Evolutionary conservation across 345 rosid genomes (phyloP), one percentile per base, ranked within the genome.

Genomic region (Eucalyptus polyanthemos): DNA sequence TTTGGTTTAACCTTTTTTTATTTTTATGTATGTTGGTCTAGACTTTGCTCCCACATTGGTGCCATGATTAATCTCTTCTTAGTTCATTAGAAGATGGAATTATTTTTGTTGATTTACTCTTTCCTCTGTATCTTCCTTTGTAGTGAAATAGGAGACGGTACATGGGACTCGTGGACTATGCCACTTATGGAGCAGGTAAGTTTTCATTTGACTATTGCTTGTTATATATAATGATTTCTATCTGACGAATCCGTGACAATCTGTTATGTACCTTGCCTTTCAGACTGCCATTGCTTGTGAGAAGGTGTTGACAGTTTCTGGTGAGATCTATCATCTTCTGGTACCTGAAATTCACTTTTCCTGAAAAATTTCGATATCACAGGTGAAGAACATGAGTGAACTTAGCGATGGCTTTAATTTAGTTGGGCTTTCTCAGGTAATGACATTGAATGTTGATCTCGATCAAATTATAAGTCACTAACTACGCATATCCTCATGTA

Each of bases 121-220:
- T 22, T 87, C 76, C 12, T 42, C n/a, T 12, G 13, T 80, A 50
- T 87, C 37, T 87, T 42, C 14, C 34, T 54, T 47, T 89, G 83
- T 90, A 97, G 99, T 88, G 97, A 96, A 91, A 97, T 96, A 91
- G 99, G 99, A 89, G 96, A 96, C 56, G 99, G 99, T 86, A 51
- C 95, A 15, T 97, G 97, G 99, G 98, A 97, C 92, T 97, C 99
- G 40, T 97, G 99, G 98, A 93, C 95, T 19, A 93, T 96, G 95
- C 99, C 99, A 22, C 97, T 97, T 40, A 80, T 87, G 10, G 95
- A 96, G 67, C 99, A 97, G 96, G 99, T 96, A 58, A 93, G 53
- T 24, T 16, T 13, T 25, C 85, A 37, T 54, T 44, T 90, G 58
- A 29, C 27, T 89, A 9, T 88, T 83, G 49, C 87, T 54, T 34